Evolutionary conservation across 352 stramenopile genomes (phyloP).

Genomic region (Pythium rhizo-oryzae): DNA sequence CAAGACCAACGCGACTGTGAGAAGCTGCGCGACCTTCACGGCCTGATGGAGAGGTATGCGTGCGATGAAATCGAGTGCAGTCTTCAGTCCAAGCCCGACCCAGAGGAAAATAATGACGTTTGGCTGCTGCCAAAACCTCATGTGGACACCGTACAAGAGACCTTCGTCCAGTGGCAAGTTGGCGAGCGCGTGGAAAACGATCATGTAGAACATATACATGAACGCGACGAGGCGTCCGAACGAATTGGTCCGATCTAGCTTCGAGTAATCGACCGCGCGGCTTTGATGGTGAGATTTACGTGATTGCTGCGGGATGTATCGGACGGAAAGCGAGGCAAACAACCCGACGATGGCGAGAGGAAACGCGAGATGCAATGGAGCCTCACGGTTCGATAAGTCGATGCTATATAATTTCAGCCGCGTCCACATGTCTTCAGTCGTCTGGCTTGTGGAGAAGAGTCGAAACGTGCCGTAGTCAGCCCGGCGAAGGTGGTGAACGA

Average conservation of each 20-base stretch:
- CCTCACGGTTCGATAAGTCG: conserved; percentile 66
- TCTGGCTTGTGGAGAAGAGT: conserved; percentile 83
- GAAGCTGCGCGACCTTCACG: background rate
- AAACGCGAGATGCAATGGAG: conserved; percentile 48
- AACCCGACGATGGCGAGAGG: conserved; percentile 38
- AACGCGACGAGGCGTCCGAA: conserved; percentile 42
- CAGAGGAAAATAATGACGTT: conserved; percentile 92
- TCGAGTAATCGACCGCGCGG: background rate
- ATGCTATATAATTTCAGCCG: conserved; percentile 69
- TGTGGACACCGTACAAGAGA: conserved; percentile 94
- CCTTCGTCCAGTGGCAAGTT: conserved; percentile 93
- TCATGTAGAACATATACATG: conserved; percentile 91
- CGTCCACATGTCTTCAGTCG: conserved; percentile 69
- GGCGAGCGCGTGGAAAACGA: conserved; percentile 93
- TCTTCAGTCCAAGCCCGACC: conserved; percentile 55
- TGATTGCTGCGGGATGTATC: conserved; percentile 23
- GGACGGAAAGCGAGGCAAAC: conserved; percentile 10
- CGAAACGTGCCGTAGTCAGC: conserved; percentile 95
- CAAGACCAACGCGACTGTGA: background rate
- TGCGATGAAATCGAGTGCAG: conserved; percentile 11
- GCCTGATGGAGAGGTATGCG: background rate
- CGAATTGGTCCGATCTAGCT: background rate
- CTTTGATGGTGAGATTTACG: background rate
- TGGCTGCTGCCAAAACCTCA: conserved; percentile 94
- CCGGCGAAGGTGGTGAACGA: conserved; percentile 91